Evolutionary conservation across 768 basidiomycete genomes (phyloP), one percentile per base, ranked within the genome.

Genomic region (Xerocomus spinulosus): DNA sequence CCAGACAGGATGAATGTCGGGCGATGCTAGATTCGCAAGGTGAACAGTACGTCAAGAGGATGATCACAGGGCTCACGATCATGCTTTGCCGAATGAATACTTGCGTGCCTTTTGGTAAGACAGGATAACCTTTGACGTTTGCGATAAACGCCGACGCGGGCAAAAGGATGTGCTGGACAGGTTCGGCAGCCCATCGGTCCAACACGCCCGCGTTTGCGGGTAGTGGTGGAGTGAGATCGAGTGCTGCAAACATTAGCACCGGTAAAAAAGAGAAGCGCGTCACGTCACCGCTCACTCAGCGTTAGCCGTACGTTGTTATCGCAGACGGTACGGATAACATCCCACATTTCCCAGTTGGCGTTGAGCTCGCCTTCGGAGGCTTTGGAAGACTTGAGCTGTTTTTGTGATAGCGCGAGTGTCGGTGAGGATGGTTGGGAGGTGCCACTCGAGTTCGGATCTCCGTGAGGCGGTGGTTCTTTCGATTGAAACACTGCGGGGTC

Each of bases 331-430:
- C 94, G 77, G 49, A 99, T 90, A 39, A 86, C 77, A 65, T 98
- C 96, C 96, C 96, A 99, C 82, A 94, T 95, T 65, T 98, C 96
- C 95, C 96, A 99, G 0, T 88, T 91, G 6, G 74, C 78, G 57
- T 83, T 83, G 44, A 88, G 69, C 51, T 84, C 80, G 9, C 69
- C 72, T 54, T 82, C 81, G 34, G 76, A 66, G 15, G 75, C 66
- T 30, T 66, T 68, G 15, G 68, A 57, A 10, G 69, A 59, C 30
- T 56, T 62, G 40, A 53, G 48, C 13, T 42, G 46, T 54, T 44
- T 58, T 26, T 68, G 62, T 9, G 67, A n/a, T n/a, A n/a, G n/a
- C n/a, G n/a, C n/a, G n/a, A n/a, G n/a, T n/a, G n/a, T n/a, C n/a
- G n/a, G n/a, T n/a, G n/a, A n/a, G n/a, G n/a, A n/a, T n/a, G n/a